Percentiles rank a stretch among this genome's conserved stretches.
phyloP scores from a whole-genome alignment of 163 green algal genomes.

The Smithsoniella earleae region DNA sequence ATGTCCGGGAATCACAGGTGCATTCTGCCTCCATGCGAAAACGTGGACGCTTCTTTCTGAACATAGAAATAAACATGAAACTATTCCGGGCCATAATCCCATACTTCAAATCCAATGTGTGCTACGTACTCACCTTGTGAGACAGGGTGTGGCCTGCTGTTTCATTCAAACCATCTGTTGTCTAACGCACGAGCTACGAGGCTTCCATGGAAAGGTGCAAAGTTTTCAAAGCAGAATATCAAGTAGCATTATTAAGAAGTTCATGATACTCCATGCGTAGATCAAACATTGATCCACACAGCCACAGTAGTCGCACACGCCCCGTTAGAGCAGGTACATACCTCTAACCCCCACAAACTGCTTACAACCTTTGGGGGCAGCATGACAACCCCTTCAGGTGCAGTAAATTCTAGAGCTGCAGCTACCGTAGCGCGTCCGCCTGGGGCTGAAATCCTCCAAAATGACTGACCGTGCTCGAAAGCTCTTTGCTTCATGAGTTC shows the following conservation, averaged over 20 bases:
- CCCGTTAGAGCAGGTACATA: neutral
- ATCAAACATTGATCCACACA: neutral
- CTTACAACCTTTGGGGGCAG: constrained; percentile 55
- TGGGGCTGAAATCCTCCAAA: constrained; percentile 53
- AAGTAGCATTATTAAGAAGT: constrained; percentile 14
- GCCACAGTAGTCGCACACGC: neutral
- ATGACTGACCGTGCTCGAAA: constrained; percentile 54
- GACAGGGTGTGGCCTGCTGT: too few species aligned
- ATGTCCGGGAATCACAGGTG: too few species aligned
- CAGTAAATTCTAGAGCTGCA: constrained; percentile 69
- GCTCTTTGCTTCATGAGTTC: constrained; percentile 25
- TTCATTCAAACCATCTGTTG: neutral
- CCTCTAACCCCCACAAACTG: constrained; percentile 46
- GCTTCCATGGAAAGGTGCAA: constrained; percentile 14
- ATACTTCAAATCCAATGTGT: too few species aligned
- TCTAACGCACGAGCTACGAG: neutral
- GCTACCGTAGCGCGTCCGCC: constrained; percentile 44
- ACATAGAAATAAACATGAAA: too few species aligned
- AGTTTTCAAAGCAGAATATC: neutral
- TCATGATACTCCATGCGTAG: constrained; percentile 33
- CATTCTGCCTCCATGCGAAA: too few species aligned
- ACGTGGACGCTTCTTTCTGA: too few species aligned
- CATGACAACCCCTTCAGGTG: constrained; percentile 57
- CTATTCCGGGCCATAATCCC: too few species aligned
- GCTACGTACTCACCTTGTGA: too few species aligned